Conservation (phyloP, 2,329 filamentous ascomycete genomes). For the Fusarium heterosporum region DNA sequence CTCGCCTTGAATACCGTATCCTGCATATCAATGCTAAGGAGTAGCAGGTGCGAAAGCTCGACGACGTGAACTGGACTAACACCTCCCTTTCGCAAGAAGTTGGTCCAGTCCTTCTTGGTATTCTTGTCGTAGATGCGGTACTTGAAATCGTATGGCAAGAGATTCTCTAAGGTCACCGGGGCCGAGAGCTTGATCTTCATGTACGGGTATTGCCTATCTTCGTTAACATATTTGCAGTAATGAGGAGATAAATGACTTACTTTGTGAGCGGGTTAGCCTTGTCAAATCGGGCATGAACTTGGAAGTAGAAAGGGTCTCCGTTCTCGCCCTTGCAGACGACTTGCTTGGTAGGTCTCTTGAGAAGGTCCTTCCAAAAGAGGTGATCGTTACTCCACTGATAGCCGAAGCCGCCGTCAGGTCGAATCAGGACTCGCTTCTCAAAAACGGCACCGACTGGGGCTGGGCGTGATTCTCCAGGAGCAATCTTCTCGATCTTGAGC, state of each 20-base stretch:
- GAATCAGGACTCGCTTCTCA: slow-evolving; percentile 86
- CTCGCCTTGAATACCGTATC: slow-evolving; percentile 94
- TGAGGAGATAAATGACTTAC: slow-evolving; percentile 54
- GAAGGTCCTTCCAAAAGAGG: slow-evolving; percentile 91
- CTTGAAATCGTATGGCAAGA: slow-evolving; percentile 98
- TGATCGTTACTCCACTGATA: slow-evolving; percentile 94
- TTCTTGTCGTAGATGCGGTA: slow-evolving; percentile 99
- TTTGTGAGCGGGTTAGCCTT: slow-evolving; percentile 83
- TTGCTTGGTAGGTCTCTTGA: slow-evolving; percentile 86
- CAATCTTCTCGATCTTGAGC: slow-evolving; percentile 97
- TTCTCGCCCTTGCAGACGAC: slow-evolving; percentile 89
- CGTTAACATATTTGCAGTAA: slow-evolving; percentile 23
- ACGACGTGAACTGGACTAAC: slow-evolving; percentile 98
- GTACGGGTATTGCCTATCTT: slow-evolving; percentile 82
- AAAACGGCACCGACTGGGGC: slow-evolving; percentile 93
- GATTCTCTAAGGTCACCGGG: slow-evolving; percentile 92
- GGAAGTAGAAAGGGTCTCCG: slow-evolving; percentile 95
- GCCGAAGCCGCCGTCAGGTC: slow-evolving; percentile 95
- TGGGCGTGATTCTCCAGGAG: slow-evolving; percentile 88
- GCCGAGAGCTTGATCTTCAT: slow-evolving; percentile 94
- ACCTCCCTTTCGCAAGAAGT: slow-evolving; percentile 95
- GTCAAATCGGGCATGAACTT: slow-evolving; percentile 88
- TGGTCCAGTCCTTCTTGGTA: slow-evolving; percentile 98
- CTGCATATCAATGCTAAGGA: slow-evolving; percentile 96
- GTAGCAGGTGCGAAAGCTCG: slow-evolving; percentile 90